phyloP scores from a whole-genome alignment of 164 flowering plant species.

The Berberis vulgaris region DNA sequence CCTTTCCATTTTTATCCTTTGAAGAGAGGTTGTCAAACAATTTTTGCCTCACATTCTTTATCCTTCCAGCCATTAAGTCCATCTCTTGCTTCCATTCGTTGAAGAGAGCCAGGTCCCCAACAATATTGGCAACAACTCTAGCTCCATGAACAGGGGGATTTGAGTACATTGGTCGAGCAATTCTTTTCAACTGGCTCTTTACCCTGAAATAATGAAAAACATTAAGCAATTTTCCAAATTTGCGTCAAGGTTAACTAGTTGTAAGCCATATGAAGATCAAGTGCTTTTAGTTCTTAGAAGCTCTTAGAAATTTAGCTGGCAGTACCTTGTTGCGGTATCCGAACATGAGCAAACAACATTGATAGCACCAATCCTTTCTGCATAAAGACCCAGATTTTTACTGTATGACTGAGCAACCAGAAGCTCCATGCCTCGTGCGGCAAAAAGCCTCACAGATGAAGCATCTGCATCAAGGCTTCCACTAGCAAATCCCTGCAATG shows the following conservation, averaged over 20 bases:
- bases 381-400: slow-evolving; percentile 90
- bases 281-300: too few species aligned
- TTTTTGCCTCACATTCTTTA: slow-evolving; percentile 80
- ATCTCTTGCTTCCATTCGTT: slow-evolving; percentile 92
- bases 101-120: slow-evolving; percentile 72
- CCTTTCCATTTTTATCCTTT: slow-evolving; percentile 86
- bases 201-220: slow-evolving; percentile 44
- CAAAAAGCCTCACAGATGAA: slow-evolving; percentile 80
- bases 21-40: slow-evolving; percentile 58
- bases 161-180: slow-evolving; percentile 98
- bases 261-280: not conserved
- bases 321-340: slow-evolving; percentile 78
- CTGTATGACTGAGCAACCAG: slow-evolving; percentile 95
- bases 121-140: slow-evolving; percentile 84
- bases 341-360: slow-evolving; percentile 84
- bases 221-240: not conserved
- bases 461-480: slow-evolving; percentile 98
- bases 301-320: not conserved
- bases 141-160: slow-evolving; percentile 98
- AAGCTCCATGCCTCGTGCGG: slow-evolving; percentile 83
- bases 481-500: slow-evolving; percentile 88
- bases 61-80: slow-evolving; percentile 97
- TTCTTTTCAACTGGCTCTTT: slow-evolving; percentile 91
- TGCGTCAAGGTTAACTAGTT: not conserved
- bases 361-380: slow-evolving; percentile 94